Evolutionary conservation across 31 red algal species (phyloP).

Genomic region (Bonnemaisonia californica): DNA sequence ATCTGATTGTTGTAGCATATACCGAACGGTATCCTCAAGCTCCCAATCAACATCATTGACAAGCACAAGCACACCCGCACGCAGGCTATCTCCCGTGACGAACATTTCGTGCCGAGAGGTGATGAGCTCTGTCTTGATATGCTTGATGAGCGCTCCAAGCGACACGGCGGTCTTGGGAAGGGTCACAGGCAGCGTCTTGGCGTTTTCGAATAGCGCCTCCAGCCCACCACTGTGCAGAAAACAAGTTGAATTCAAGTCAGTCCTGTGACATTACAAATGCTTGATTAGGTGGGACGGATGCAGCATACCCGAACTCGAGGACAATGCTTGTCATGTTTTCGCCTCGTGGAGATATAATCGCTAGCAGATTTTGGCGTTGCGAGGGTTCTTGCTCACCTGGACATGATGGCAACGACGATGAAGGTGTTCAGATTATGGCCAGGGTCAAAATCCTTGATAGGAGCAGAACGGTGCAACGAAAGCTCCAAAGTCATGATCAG

Average conservation of each 20-base stretch:
- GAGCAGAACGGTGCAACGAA: no score
- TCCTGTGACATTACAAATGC: background rate
- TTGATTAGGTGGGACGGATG: background rate
- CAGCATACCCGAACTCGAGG: background rate
- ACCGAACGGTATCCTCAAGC: slow-evolving; percentile 69
- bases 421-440: no score
- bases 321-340: background rate
- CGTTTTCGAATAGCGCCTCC: slow-evolving; percentile 72
- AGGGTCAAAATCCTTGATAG: no score
- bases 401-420: no score
- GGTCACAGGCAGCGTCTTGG: slow-evolving; percentile 62
- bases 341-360: no score
- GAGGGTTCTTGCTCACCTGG: no score
- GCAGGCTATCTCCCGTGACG: slow-evolving; percentile 46
- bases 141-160: slow-evolving; percentile 70
- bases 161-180: slow-evolving; percentile 32
- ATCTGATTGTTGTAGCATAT: slow-evolving; percentile 58
- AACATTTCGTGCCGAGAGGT: slow-evolving; percentile 89
- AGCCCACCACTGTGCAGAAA: slow-evolving; percentile 70
- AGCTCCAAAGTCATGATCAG: no score
- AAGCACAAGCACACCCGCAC: slow-evolving; percentile 94
- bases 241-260: background rate
- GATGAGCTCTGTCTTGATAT: slow-evolving; percentile 63
- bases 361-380: no score
- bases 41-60: slow-evolving; percentile 99